Conservation (phyloP, 768 basidiomycete genomes). For the Mycena leptocephala region DNA sequence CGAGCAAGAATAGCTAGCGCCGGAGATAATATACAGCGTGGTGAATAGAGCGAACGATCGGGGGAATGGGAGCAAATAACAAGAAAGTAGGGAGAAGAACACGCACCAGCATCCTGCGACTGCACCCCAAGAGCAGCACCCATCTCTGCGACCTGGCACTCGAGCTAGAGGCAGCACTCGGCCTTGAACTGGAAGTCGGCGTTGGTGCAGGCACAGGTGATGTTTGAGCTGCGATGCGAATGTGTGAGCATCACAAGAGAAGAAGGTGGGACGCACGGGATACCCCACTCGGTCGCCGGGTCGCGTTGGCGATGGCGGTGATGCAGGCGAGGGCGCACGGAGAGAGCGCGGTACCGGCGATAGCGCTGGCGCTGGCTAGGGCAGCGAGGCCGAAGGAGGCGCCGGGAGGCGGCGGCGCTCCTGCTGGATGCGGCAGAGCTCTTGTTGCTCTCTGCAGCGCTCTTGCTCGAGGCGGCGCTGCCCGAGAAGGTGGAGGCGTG, state of each 20-base stretch:
- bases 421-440: neutral
- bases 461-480: too few species aligned
- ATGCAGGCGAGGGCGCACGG: conserved; percentile 39
- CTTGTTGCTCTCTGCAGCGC: too few species aligned
- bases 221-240: neutral
- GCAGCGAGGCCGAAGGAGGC: neutral
- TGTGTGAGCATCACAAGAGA: neutral
- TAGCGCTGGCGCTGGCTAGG: conserved; percentile 9
- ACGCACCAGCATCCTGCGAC: neutral
- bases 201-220: conserved; percentile 28
- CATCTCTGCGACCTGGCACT: conserved; percentile 16
- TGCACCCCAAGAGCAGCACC: neutral
- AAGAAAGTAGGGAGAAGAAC: neutral
- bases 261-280: neutral
- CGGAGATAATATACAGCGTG: too few species aligned
- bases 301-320: neutral
- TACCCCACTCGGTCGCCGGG: neutral
- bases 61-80: neutral
- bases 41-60: too few species aligned
- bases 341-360: conserved; percentile 20
- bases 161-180: neutral
- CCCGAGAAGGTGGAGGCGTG: too few species aligned
- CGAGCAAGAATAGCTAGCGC: too few species aligned
- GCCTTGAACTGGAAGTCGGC: conserved; percentile 17
- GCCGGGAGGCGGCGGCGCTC: neutral